Evolutionary conservation across 2,329 filamentous ascomycete genomes (phyloP).

Genomic region (Diaporthe caulivora): DNA sequence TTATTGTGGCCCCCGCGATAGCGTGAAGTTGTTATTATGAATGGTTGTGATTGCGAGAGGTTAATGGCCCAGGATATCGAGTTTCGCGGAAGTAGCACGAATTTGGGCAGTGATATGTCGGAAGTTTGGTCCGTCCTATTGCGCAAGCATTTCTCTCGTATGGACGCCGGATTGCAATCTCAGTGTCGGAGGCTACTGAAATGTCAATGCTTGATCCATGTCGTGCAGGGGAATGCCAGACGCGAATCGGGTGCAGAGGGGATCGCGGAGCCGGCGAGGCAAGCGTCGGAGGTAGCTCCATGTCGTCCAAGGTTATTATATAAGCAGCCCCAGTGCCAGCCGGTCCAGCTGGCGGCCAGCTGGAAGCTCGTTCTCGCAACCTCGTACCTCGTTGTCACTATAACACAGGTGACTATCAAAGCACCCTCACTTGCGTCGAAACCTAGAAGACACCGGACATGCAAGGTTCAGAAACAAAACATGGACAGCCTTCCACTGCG

Average conservation of each 20-base stretch:
- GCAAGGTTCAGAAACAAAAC: slow-evolving; percentile 21
- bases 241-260: not conserved
- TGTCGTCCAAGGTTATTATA: not conserved
- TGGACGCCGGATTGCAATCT: slow-evolving; percentile 16
- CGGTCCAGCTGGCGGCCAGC: not conserved
- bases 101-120: slow-evolving; percentile 21
- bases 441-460: not conserved
- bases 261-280: slow-evolving; percentile 29
- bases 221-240: slow-evolving; percentile 12
- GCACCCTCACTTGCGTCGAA: not conserved
- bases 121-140: slow-evolving; percentile 27
- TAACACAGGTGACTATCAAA: slow-evolving; percentile 10
- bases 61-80: not conserved
- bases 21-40: not conserved
- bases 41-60: slow-evolving; percentile 12
- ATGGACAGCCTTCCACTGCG: slow-evolving; percentile 12
- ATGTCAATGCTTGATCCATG: slow-evolving; percentile 19
- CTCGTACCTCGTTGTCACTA: slow-evolving; percentile 20
- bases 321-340: not conserved
- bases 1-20: slow-evolving; percentile 2
- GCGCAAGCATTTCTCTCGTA: slow-evolving; percentile 12
- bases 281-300: not conserved
- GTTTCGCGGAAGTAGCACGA: not conserved
- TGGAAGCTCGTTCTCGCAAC: not conserved
- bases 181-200: not conserved